phyloP scores from a whole-genome alignment of 495 filamentous ascomycete genomes.

The Penicillium roqueforti region DNA sequence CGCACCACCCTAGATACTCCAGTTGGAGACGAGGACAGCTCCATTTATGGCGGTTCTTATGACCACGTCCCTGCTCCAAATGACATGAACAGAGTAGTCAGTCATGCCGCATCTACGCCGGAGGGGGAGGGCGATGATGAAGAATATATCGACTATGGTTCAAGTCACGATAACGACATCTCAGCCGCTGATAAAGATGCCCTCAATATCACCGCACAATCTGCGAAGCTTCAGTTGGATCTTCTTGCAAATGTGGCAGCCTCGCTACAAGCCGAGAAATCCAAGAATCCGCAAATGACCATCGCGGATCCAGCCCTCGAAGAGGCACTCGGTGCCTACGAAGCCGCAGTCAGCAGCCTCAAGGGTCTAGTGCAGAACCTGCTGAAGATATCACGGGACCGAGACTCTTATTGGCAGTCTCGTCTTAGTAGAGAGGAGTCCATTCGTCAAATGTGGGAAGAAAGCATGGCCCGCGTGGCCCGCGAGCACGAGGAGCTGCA shows the following conservation, averaged over 20 bases:
- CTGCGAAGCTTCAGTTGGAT: slow-evolving; percentile 86
- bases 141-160: slow-evolving; percentile 77
- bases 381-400: slow-evolving; percentile 83
- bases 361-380: slow-evolving; percentile 84
- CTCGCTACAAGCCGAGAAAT: slow-evolving; percentile 70
- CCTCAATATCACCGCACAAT: slow-evolving; percentile 92
- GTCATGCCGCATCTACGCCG: slow-evolving; percentile 42
- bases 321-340: slow-evolving; percentile 82
- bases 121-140: slow-evolving; percentile 70
- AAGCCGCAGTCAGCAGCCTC: slow-evolving; percentile 80
- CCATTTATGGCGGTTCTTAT: slow-evolving; percentile 47
- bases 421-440: slow-evolving; percentile 83
- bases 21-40: slow-evolving; percentile 53
- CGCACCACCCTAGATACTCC: slow-evolving; percentile 48
- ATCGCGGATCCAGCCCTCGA: slow-evolving; percentile 71
- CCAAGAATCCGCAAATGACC: slow-evolving; percentile 61
- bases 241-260: slow-evolving; percentile 77
- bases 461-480: slow-evolving; percentile 93
- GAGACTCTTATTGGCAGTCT: slow-evolving; percentile 96
- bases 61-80: slow-evolving; percentile 54
- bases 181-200: slow-evolving; percentile 77
- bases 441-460: slow-evolving; percentile 93
- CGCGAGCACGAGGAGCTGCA: slow-evolving; percentile 90
- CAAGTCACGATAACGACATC: slow-evolving; percentile 69
- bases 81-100: slow-evolving; percentile 46